Conservation (phyloP, 148 eudicot genomes). For the Chenopodium berlandieri region DNA sequence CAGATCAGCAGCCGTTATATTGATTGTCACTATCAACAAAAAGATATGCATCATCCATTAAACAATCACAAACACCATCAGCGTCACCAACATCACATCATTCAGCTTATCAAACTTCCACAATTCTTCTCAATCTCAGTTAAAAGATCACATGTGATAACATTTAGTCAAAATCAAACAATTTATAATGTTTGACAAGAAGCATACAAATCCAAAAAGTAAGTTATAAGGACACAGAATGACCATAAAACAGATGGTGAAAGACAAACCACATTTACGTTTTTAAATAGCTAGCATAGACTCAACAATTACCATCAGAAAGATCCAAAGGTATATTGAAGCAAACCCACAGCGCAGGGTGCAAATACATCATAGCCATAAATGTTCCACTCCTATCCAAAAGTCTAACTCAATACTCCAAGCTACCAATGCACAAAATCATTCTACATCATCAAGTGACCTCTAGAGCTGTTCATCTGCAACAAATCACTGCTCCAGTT, state of each 20-base stretch:
- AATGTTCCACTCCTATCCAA: slow-evolving; percentile 31
- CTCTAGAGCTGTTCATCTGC: neutral
- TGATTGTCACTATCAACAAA: slow-evolving; percentile 20
- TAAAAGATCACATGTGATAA: slow-evolving; percentile 40
- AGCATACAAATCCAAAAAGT: neutral
- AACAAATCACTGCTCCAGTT: neutral
- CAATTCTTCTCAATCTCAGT: slow-evolving; percentile 49
- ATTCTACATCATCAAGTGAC: slow-evolving; percentile 4
- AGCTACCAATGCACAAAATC: slow-evolving; percentile 22
- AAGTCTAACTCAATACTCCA: slow-evolving; percentile 20
- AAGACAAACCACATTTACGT: slow-evolving; percentile 25
- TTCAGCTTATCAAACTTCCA: slow-evolving; percentile 29
- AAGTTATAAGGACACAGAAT: slow-evolving; percentile 7
- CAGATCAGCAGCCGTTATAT: slow-evolving; percentile 16
- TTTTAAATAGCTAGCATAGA: slow-evolving; percentile 24
- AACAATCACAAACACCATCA: slow-evolving; percentile 31
- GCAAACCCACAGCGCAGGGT: slow-evolving; percentile 17
- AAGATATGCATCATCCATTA: slow-evolving; percentile 21
- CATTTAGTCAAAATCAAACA: neutral
- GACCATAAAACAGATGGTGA: slow-evolving; percentile 24
- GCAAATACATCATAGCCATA: slow-evolving; percentile 19
- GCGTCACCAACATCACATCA: slow-evolving; percentile 42
- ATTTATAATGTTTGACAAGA: neutral
- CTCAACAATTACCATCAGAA: slow-evolving; percentile 26
- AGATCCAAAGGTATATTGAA: slow-evolving; percentile 10